Percentiles rank a stretch among this genome's conserved stretches.
These are phyloP conservation scores for Ustilago bromivora DNA, from an alignment of 1,284 basidiomycete species.

Conservation along the genomic window DNA sequence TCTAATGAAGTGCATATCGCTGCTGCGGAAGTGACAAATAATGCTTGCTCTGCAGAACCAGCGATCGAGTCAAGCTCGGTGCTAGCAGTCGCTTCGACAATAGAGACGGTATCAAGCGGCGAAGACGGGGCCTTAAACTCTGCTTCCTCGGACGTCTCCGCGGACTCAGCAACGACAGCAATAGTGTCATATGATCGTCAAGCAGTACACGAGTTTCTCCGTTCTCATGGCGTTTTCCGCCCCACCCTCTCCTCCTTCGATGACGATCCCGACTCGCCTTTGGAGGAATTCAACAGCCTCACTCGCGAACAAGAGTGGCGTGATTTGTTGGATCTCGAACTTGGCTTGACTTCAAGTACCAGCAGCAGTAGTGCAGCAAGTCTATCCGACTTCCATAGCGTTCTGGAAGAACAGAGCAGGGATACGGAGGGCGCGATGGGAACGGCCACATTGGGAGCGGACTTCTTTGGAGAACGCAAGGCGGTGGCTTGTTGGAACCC, in stretches of 20 bases:
- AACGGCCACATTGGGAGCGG: constrained; percentile 26
- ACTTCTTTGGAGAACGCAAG: constrained; percentile 45
- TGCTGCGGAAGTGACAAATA: background rate
- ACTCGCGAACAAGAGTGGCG: constrained; percentile 39
- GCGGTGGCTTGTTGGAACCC: constrained; percentile 52
- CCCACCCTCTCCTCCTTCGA: constrained; percentile 10
- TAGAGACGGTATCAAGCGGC: background rate
- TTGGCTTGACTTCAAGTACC: constrained; percentile 22
- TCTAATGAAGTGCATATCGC: background rate
- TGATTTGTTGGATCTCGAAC: constrained; percentile 45
- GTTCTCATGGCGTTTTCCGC: constrained; percentile 31
- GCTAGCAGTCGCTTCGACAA: background rate
- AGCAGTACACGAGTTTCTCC: constrained; percentile 45
- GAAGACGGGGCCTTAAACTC: background rate
- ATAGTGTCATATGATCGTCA: constrained; percentile 34
- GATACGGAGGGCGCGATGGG: background rate
- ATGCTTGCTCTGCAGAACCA: constrained; percentile 21
- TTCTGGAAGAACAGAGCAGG: constrained; percentile 7
- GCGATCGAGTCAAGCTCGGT: background rate
- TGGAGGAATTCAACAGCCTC: constrained; percentile 9
- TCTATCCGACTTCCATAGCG: background rate
- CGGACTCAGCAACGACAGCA: background rate
- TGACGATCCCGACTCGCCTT: background rate
- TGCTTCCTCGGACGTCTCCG: background rate
- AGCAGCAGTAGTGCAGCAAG: background rate